Evolutionary conservation across 805 yeast genomes (phyloP).

Genomic region (Tetrapisispora namnaoensis): DNA sequence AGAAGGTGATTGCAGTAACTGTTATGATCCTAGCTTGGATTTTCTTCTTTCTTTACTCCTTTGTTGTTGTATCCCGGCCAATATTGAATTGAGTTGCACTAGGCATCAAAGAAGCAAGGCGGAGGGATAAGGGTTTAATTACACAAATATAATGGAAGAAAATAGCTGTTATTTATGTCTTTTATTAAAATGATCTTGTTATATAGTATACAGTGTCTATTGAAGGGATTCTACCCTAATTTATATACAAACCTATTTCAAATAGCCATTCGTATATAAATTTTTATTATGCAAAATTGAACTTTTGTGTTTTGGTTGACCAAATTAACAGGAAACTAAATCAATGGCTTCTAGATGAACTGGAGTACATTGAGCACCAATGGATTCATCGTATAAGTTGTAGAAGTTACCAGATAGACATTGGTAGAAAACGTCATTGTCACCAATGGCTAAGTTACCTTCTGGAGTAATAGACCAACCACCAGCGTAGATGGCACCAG

Average conservation of each 20-base stretch:
- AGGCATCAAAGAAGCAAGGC: too few relatives aligned
- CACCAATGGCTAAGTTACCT: slow-evolving; percentile 50
- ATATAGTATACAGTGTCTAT: not conserved
- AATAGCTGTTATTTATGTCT: not conserved
- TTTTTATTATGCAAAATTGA: not conserved
- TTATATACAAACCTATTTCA: not conserved
- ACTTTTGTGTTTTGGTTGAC: not conserved
- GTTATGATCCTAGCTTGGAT: too few relatives aligned
- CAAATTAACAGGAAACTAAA: slow-evolving; percentile 41
- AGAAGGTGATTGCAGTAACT: too few relatives aligned
- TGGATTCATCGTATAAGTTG: slow-evolving; percentile 58
- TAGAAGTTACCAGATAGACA: slow-evolving; percentile 67
- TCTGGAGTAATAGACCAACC: slow-evolving; percentile 45
- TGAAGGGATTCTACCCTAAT: not conserved
- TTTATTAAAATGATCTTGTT: not conserved
- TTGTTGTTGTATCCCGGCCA: too few relatives aligned
- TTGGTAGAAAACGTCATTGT: slow-evolving; percentile 48
- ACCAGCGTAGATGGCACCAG: slow-evolving; percentile 47
- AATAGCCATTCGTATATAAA: not conserved
- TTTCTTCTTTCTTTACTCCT: too few relatives aligned
- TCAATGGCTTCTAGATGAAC: slow-evolving; percentile 52
- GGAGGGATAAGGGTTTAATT: too few relatives aligned
- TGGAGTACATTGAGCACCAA: slow-evolving; percentile 53
- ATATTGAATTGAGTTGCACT: too few relatives aligned
- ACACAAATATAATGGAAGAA: too few relatives aligned